These are phyloP conservation scores for Mycena haematopus DNA, from an alignment of 768 basidiomycete genomes.

Conservation along the genomic window DNA sequence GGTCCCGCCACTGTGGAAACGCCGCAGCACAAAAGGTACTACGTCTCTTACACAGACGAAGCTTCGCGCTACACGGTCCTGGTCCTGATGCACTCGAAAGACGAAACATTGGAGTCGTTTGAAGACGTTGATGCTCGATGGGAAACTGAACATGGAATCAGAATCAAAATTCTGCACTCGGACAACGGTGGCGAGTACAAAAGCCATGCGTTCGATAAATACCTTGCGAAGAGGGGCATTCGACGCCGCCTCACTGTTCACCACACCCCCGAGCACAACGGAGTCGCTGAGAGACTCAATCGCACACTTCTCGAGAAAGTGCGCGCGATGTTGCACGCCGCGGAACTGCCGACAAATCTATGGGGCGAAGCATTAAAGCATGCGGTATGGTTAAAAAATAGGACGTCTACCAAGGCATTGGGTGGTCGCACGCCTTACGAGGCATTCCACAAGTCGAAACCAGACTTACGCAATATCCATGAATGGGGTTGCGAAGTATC, in stretches of 20 bases:
- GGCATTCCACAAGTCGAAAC: conserved; percentile 28
- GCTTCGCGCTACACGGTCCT: conserved; percentile 32
- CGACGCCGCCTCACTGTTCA: conserved; percentile 33
- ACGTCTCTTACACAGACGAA: conserved; percentile 44
- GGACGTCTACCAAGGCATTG: conserved; percentile 31
- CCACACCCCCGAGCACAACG: conserved; percentile 42
- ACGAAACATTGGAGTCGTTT: conserved; percentile 34
- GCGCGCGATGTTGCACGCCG: conserved; percentile 37
- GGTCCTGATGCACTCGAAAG: conserved; percentile 37
- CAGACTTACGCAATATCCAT: conserved; percentile 29
- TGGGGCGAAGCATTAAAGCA: conserved; percentile 41
- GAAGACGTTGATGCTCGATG: conserved; percentile 33
- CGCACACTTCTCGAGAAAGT: conserved; percentile 37
- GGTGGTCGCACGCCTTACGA: conserved; percentile 32
- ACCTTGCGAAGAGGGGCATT: conserved; percentile 31
- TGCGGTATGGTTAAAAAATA: conserved; percentile 36
- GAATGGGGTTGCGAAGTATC: conserved; percentile 9
- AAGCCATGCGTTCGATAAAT: conserved; percentile 29
- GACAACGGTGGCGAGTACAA: conserved; percentile 40
- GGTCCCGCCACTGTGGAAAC: conserved; percentile 37
- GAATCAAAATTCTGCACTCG: conserved; percentile 36
- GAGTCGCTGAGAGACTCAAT: conserved; percentile 45
- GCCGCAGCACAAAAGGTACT: conserved; percentile 35
- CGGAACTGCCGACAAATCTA: conserved; percentile 36
- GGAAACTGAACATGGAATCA: conserved; percentile 33